Evolutionary conservation across 805 yeast genomes (phyloP).

Genomic region (Suhomyces vadensis): DNA sequence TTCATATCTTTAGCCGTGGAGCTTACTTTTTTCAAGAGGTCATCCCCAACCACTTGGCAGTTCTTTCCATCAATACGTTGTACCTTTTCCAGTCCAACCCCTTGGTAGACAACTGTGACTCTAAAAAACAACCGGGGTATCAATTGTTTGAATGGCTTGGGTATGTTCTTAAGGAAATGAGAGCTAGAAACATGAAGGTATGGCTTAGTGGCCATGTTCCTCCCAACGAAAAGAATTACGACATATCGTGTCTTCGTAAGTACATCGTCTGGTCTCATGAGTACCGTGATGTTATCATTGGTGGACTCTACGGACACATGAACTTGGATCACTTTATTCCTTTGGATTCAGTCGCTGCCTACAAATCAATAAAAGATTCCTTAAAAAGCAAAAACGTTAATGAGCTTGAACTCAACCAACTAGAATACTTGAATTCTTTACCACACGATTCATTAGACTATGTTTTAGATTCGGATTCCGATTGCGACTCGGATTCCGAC

Average conservation of each 20-base stretch:
- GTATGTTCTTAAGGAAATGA: conserved; percentile 65
- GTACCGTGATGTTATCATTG: conserved; percentile 79
- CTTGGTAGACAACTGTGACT: conserved; percentile 76
- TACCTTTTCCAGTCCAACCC: conserved; percentile 78
- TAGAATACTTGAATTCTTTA: not conserved
- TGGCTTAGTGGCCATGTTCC: conserved; percentile 92
- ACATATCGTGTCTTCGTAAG: conserved; percentile 69
- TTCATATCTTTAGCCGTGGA: conserved; percentile 71
- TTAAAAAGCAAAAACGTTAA: conserved; percentile 12
- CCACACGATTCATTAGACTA: not conserved
- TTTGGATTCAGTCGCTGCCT: conserved; percentile 67
- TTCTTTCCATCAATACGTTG: conserved; percentile 74
- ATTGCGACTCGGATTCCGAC: conserved; percentile 24
- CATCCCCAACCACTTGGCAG: conserved; percentile 77
- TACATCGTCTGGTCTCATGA: conserved; percentile 81
- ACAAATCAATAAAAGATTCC: conserved; percentile 45
- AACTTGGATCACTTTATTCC: conserved; percentile 85
- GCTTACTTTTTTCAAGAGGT: conserved; percentile 76
- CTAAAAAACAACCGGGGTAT: conserved; percentile 75
- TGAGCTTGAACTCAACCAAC: not conserved
- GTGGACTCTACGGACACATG: conserved; percentile 88
- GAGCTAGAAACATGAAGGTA: conserved; percentile 74
- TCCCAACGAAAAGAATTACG: conserved; percentile 76
- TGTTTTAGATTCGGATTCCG: conserved; percentile 20
- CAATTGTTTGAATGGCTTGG: conserved; percentile 78